A percentile compares a stretch with the other conserved stretches of the same genome.
These are phyloP conservation scores for Phialocephala sp. DNA, from an alignment of 2,329 filamentous ascomycete species.

Conservation along the genomic window DNA sequence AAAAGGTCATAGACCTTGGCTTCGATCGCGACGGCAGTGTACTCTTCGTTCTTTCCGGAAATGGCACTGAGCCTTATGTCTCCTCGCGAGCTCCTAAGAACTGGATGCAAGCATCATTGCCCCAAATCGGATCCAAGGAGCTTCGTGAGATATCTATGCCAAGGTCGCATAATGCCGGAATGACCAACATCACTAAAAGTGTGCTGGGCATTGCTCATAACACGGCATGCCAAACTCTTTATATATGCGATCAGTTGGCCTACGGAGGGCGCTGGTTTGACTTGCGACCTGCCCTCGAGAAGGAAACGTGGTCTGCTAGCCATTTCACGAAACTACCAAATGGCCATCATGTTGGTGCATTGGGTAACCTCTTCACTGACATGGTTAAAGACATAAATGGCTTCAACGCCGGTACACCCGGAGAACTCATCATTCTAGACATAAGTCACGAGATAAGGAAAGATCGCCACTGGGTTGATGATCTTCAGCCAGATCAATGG, in stretches of 20 bases:
- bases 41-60: conserved; percentile 32
- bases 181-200: conserved; percentile 23
- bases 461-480: conserved; percentile 14
- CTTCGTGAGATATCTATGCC: conserved; percentile 34
- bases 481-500: conserved; percentile 22
- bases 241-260: conserved; percentile 30
- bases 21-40: conserved; percentile 28
- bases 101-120: conserved; percentile 35
- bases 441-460: conserved; percentile 32
- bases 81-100: conserved; percentile 27
- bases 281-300: conserved; percentile 28
- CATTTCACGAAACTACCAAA: conserved; percentile 17
- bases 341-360: conserved; percentile 18
- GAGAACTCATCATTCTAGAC: conserved; percentile 37
- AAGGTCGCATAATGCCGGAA: conserved; percentile 32
- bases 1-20: conserved; percentile 28
- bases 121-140: conserved; percentile 27
- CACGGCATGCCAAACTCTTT: conserved; percentile 29
- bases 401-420: conserved; percentile 33
- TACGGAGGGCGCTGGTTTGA: conserved; percentile 34
- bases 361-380: conserved; percentile 26
- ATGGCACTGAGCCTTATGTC: conserved; percentile 27
- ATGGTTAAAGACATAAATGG: conserved; percentile 34
- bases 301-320: conserved; percentile 26
- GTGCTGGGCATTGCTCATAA: conserved; percentile 32